Evolutionary conservation across 495 filamentous ascomycete genomes (phyloP).

Genomic region (Talaromyces ruber): DNA sequence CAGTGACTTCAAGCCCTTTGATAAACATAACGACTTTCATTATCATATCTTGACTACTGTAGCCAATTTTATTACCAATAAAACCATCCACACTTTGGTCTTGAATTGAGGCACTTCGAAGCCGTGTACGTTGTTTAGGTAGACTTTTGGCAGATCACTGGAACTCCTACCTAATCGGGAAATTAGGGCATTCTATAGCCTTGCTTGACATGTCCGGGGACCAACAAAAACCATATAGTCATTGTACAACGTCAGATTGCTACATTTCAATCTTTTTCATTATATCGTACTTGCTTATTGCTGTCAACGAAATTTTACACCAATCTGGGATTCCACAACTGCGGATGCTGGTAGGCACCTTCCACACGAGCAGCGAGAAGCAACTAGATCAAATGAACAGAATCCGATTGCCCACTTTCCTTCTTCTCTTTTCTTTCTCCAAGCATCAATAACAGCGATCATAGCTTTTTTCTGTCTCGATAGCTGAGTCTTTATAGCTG

Average conservation of each 20-base stretch:
- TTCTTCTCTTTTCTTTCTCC: no score
- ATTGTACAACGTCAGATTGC: neutral
- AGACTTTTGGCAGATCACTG: neutral
- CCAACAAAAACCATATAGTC: neutral
- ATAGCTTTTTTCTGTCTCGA: no score
- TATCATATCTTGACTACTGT: neutral
- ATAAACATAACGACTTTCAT: neutral
- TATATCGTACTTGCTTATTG: neutral
- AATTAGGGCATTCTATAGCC: neutral
- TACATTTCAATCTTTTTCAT: neutral
- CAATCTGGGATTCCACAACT: no score
- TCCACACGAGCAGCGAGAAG: no score
- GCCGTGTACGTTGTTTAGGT: neutral
- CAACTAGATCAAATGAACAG: no score
- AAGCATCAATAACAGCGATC: no score
- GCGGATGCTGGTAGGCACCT: no score
- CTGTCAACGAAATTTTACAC: neutral
- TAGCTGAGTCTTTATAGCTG: no score
- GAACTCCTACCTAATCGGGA: neutral
- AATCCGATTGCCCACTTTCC: no score
- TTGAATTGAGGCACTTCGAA: neutral
- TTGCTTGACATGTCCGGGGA: neutral
- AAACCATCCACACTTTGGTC: neutral
- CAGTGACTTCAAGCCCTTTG: neutral
- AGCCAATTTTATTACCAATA: neutral